A percentile compares a stretch with the other conserved stretches of the same genome.
These are phyloP conservation scores for Fraxinus americana DNA, from an alignment of 257 asterid species.

Conservation along the genomic window DNA sequence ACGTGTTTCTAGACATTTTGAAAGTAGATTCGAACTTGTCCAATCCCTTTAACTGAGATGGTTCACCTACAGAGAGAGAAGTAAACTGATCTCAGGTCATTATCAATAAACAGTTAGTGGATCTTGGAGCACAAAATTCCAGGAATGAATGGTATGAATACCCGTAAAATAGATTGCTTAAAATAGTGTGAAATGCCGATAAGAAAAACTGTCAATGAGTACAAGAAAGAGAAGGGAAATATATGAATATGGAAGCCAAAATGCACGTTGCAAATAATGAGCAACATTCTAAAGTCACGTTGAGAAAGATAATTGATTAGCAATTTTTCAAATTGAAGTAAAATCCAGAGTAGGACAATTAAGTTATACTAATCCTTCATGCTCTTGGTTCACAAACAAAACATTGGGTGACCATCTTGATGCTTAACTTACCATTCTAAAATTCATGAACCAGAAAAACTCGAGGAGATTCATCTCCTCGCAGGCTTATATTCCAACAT, in stretches of 20 bases:
- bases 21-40: constrained; percentile 55
- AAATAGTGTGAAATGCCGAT: neutral
- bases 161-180: neutral
- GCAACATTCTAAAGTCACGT: neutral
- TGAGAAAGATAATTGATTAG: neutral
- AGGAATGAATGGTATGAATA: neutral
- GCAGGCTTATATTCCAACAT: neutral
- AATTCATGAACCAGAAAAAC: neutral
- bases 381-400: neutral
- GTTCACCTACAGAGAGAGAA: constrained; percentile 42
- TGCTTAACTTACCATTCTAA: neutral
- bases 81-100: neutral
- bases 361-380: neutral
- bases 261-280: neutral
- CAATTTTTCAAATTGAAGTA: neutral
- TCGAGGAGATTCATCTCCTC: neutral
- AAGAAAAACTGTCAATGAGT: neutral
- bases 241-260: neutral
- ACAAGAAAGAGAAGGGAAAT: neutral
- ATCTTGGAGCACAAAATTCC: neutral
- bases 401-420: neutral
- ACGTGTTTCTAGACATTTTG: constrained; percentile 66
- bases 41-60: constrained; percentile 43
- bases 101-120: neutral
- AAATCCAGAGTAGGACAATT: neutral